A percentile compares a stretch with the other conserved stretches of the same genome.
Evolutionary conservation across 2,329 filamentous ascomycete species (phyloP).

Genomic region (Podosphaera leucotricha): DNA sequence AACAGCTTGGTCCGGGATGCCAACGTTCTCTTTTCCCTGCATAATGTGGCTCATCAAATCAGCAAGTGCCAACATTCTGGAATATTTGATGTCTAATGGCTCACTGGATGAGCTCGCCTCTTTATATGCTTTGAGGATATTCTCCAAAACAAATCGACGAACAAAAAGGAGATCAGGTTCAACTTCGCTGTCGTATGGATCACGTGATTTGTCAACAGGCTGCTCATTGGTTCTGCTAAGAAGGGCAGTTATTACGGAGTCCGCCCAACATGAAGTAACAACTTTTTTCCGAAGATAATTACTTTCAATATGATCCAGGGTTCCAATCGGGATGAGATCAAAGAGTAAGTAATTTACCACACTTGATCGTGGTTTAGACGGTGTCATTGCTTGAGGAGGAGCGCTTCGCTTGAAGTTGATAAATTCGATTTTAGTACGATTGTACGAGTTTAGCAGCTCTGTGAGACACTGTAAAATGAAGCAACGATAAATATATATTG

Average conservation of each 20-base stretch:
- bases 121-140: conserved; percentile 75
- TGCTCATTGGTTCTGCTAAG: conserved; percentile 73
- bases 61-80: conserved; percentile 63
- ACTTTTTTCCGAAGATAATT: conserved; percentile 61
- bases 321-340: conserved; percentile 42
- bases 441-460: conserved; percentile 79
- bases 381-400: conserved; percentile 55
- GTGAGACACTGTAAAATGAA: conserved; percentile 82
- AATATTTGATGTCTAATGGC: conserved; percentile 63
- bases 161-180: conserved; percentile 76
- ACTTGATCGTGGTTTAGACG: conserved; percentile 79
- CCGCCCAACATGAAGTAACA: conserved; percentile 66
- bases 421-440: conserved; percentile 88
- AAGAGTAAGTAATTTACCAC: conserved; percentile 86
- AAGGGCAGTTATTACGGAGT: conserved; percentile 64
- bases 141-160: conserved; percentile 83
- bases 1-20: conserved; percentile 18
- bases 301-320: conserved; percentile 47
- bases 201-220: conserved; percentile 29
- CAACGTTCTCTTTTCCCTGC: conserved; percentile 48
- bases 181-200: conserved; percentile 44
- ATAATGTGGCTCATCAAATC: conserved; percentile 89
- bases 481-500: conserved; percentile 89
- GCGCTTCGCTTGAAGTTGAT: conserved; percentile 96
- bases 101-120: conserved; percentile 63